Base-by-base conservation (phyloP, 176 grass and related monocot species). In the Poa annua region DNA sequence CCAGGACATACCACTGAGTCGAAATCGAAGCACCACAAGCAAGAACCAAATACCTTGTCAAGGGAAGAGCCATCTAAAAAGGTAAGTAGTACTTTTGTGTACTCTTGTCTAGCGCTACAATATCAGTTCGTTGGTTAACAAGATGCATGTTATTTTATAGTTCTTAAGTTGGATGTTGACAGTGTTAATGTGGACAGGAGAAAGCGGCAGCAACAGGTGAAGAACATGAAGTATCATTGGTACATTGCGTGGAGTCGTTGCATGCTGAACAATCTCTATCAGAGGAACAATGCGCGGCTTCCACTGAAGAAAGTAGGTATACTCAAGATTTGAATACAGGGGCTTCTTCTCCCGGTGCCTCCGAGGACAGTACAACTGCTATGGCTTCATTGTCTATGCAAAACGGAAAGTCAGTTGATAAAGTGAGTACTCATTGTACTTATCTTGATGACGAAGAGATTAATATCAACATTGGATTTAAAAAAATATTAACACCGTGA, bases 1-100 rank as follows among this genome's bases (percentile, higher is more conserved):
- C 20, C 22, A 7, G 41, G 53, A 69, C 60, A 89, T 69, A 77
- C 56, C 48, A 63, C 67, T 77, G 71, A 83, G 36, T 35, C 57
- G 17, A 62, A 83, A 36, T 35, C 57, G 17, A 62, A 83, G 26
- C 2, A 48, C 12, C 38, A 48, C 34, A 64, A 53, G 61, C 44
- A 47, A 78, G 83, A 72, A 51, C 49, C 66, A 74, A 74, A 78
- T 33, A 12, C 6, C 38, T 42, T 26, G 48, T 78, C 56, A 66
- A 45, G 24, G 4, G 81, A 84, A 47, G 73, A 73, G 51, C 16
- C 3, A 0, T 26, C 29, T 53, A 20, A 78, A 14, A 8, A 54
- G 60, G 88, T 86, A 82, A 77, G 76, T 41, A 57, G 19, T 39
- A 19, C 32, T 66, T 49, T n/a, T 8, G 2, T 11, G n/a, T 52